These are phyloP conservation scores for Clathrus columnatus DNA, from an alignment of 768 basidiomycete species.

Conservation along the genomic window DNA sequence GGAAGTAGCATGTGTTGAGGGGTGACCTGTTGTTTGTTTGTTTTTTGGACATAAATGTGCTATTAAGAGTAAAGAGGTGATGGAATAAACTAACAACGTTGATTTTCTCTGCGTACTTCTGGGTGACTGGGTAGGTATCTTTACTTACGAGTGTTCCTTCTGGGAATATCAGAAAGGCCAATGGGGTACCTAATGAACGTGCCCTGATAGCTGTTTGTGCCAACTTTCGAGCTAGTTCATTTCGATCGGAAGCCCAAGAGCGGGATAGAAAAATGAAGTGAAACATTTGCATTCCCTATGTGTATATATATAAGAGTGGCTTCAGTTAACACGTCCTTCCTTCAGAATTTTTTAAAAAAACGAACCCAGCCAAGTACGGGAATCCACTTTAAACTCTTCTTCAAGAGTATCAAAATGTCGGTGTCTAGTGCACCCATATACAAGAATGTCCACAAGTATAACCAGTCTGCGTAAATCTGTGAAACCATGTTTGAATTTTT, in stretches of 20 bases:
- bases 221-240: constrained; percentile 56
- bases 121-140: constrained; percentile 77
- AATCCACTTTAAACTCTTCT: constrained; percentile 80
- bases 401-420: constrained; percentile 84
- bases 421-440: constrained; percentile 63
- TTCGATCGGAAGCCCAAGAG: constrained; percentile 80
- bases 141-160: constrained; percentile 92
- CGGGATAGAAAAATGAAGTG: constrained; percentile 89
- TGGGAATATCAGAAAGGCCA: constrained; percentile 85
- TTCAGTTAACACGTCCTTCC: no score
- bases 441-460: constrained; percentile 80
- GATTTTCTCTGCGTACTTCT: constrained; percentile 80
- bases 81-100: constrained; percentile 59
- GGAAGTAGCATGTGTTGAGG: constrained; percentile 78
- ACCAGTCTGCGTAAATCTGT: constrained; percentile 71
- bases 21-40: constrained; percentile 47
- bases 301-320: no score
- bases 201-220: constrained; percentile 60
- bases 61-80: constrained; percentile 7
- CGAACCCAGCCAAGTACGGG: constrained; percentile 85
- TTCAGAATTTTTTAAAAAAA: constrained; percentile 3
- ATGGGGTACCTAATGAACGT: constrained; percentile 57
- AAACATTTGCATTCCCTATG: constrained; percentile 92
- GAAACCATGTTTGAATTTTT: no score
- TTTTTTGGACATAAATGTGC: neutral